These are phyloP conservation scores for Metahyphopichia silvanorum DNA, from an alignment of 805 yeast genomes.

Conservation along the genomic window DNA sequence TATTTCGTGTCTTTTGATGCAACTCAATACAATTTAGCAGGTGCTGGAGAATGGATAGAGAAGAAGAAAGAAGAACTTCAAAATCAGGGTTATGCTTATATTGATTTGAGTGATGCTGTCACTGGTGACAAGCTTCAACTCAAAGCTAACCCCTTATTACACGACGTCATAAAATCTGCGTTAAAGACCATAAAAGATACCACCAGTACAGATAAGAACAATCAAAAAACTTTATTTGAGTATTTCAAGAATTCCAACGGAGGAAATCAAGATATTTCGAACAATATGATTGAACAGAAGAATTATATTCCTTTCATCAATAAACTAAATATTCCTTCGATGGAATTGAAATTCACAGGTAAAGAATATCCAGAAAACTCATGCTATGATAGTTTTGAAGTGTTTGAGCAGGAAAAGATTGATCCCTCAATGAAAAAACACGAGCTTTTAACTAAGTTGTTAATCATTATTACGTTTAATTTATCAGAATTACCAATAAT, in stretches of 20 bases:
- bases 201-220: constrained; percentile 5
- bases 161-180: constrained; percentile 42
- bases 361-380: constrained; percentile 47
- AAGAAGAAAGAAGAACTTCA: constrained; percentile 48
- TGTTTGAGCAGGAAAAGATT: constrained; percentile 42
- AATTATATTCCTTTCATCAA: constrained; percentile 69
- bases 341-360: constrained; percentile 54
- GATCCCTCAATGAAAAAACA: constrained; percentile 60
- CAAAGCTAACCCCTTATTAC: constrained; percentile 64
- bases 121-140: constrained; percentile 52
- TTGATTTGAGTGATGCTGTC: constrained; percentile 70
- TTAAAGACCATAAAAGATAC: constrained; percentile 24
- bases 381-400: constrained; percentile 62
- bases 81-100: constrained; percentile 62
- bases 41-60: constrained; percentile 77
- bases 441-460: constrained; percentile 50
- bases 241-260: constrained; percentile 20
- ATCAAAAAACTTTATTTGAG: constrained; percentile 18
- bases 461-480: constrained; percentile 52
- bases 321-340: constrained; percentile 63
- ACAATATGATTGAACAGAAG: constrained; percentile 42
- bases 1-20: constrained; percentile 86
- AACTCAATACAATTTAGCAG: constrained; percentile 74
- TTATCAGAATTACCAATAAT: constrained; percentile 69
- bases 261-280: constrained; percentile 21